phyloP scores from a whole-genome alignment of 1,284 basidiomycete species.

The Ceratobasidium sp. region DNA sequence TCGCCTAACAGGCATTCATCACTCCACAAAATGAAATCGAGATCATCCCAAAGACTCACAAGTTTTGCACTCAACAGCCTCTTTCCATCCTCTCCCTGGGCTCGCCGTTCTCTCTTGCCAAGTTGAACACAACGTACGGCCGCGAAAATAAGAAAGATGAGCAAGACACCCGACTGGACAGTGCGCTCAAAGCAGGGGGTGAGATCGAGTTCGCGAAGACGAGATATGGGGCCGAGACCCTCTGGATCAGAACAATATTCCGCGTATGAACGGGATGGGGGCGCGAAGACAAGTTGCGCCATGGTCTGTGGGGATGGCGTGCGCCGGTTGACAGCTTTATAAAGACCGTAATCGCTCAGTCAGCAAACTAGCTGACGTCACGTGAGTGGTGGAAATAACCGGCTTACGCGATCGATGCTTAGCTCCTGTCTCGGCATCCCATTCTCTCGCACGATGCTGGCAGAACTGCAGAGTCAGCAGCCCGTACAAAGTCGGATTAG shows the following conservation, averaged over 20 bases:
- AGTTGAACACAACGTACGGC: conserved; percentile 54
- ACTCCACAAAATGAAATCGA: conserved; percentile 1
- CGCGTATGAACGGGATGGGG: neutral
- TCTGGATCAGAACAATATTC: conserved; percentile 52
- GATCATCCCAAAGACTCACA: conserved; percentile 56
- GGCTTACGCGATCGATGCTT: neutral
- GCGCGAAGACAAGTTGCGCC: conserved; percentile 36
- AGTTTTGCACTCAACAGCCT: conserved; percentile 64
- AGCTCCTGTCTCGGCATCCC: neutral
- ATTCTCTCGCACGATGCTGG: too few relatives aligned
- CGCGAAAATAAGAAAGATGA: conserved; percentile 58
- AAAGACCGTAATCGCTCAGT: neutral
- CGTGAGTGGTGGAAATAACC: neutral
- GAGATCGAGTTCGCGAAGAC: conserved; percentile 72
- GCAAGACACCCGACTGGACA: conserved; percentile 63
- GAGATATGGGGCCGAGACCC: conserved; percentile 71
- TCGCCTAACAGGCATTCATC: conserved; percentile 52
- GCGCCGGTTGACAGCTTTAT: conserved; percentile 3
- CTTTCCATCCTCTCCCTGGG: conserved; percentile 54
- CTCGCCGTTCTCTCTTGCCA: conserved; percentile 47
- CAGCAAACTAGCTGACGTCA: neutral
- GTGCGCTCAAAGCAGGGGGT: conserved; percentile 86
- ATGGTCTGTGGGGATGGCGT: conserved; percentile 39
- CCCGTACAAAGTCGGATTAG: too few relatives aligned
- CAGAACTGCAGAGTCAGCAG: too few relatives aligned